A percentile compares a stretch with the other conserved stretches of the same genome.
Conservation (phyloP, 768 basidiomycete species). For the Imleria badia region DNA sequence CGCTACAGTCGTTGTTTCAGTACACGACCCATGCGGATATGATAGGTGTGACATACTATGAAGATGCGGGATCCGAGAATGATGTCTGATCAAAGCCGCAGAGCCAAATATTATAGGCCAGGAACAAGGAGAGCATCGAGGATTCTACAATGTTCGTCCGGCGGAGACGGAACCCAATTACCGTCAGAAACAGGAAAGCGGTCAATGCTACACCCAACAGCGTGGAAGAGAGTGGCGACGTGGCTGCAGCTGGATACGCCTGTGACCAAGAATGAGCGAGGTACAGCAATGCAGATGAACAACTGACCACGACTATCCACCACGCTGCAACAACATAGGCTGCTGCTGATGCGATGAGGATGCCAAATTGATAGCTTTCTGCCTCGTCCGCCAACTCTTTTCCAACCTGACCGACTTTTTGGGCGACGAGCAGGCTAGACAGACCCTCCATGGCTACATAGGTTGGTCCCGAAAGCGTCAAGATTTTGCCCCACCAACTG, state of each 20-base stretch:
- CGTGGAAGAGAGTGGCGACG: constrained; percentile 85
- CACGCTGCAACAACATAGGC: constrained; percentile 81
- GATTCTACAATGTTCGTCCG: constrained; percentile 94
- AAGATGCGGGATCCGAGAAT: constrained; percentile 69
- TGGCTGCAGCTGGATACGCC: constrained; percentile 81
- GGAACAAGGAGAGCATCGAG: constrained; percentile 79
- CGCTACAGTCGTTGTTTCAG: constrained; percentile 39
- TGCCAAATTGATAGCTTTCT: constrained; percentile 73
- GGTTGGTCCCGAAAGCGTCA: constrained; percentile 70
- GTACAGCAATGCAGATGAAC: background rate
- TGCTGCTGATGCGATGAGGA: constrained; percentile 73
- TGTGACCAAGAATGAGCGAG: constrained; percentile 30
- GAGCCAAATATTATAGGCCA: constrained; percentile 90
- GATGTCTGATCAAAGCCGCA: constrained; percentile 79
- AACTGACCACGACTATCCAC: constrained; percentile 81
- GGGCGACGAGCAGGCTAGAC: constrained; percentile 79
- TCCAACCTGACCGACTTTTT: constrained; percentile 77
- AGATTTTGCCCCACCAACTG: constrained; percentile 68
- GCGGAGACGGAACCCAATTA: constrained; percentile 86
- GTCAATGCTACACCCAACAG: constrained; percentile 86
- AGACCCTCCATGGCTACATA: constrained; percentile 84
- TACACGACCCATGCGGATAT: background rate
- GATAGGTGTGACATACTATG: constrained; percentile 56
- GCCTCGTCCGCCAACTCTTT: constrained; percentile 70
- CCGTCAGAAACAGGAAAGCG: constrained; percentile 84